Base-by-base conservation (phyloP, 1,284 basidiomycete species). In the Rhodotorula glutinis region DNA sequence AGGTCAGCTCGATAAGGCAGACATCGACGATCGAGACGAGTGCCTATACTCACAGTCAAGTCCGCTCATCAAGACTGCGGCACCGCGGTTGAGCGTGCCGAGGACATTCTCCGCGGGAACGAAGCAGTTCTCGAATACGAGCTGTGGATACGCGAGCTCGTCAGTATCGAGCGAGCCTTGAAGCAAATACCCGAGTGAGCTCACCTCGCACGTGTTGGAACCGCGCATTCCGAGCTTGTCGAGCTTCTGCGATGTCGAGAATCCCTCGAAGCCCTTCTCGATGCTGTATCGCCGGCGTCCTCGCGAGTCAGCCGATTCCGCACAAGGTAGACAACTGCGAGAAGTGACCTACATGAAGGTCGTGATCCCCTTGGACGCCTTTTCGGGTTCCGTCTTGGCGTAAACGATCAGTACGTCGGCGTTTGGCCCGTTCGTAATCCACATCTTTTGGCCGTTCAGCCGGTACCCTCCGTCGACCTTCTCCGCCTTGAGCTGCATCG, bases 201-300 rank as follows among this genome's bases (percentile, higher is more conserved):
- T 25, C 38, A 69, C 70, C 79, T 96, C 93, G 75, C 91, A 93
- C 1, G 93, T 97, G 76, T 96, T 92, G 65, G 89, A 91, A 51
- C 94, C 94, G 69, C 94, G 83, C 93, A 97, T 97, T 74, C 93
- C 93, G 75, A 97, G 87, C 79, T 97, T 97, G 81, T 97, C 93
- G 27, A 97, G 82, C 75, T 93, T 92, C 72, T 89, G 90, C 73
- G 89, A 87, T 2, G 90, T 90, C 21, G 90, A 90, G 80, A 97
- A 97, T 9, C 94, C 94, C 44, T 84, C 79, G 78, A 86, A 90
- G 2, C 80, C 86, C 51, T 85, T 87, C 80, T 96, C 92, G 66
- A 97, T 82, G 53, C 67, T 71, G 64, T 38, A 11, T 2, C 5
- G 33, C 33, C 33, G 33, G 5, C 33, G 33, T 38, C 11, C 33